These are phyloP conservation scores for Hypoxylon sp. DNA, from an alignment of 2,329 filamentous ascomycete genomes.

Conservation along the genomic window DNA sequence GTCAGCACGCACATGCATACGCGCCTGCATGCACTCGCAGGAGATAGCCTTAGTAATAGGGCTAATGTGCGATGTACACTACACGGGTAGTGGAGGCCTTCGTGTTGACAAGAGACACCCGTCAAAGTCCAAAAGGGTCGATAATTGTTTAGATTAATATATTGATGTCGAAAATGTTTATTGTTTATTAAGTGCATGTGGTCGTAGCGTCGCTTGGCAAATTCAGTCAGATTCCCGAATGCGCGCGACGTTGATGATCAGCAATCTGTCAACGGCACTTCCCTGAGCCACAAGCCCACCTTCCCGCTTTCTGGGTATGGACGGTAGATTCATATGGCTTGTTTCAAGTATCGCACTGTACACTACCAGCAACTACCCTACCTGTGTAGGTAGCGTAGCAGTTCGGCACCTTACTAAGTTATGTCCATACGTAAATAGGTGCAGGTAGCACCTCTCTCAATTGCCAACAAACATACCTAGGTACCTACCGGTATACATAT, in stretches of 20 bases:
- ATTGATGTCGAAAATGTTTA: slow-evolving; percentile 25
- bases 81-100: slow-evolving; percentile 4
- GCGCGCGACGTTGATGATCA: slow-evolving; percentile 43
- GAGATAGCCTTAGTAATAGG: slow-evolving; percentile 18
- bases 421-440: background rate
- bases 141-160: slow-evolving; percentile 30
- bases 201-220: slow-evolving; percentile 31
- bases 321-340: slow-evolving; percentile 27
- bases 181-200: slow-evolving; percentile 30
- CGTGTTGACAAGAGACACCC: background rate
- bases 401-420: too few species aligned
- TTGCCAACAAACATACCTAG: background rate
- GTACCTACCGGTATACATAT: too few species aligned
- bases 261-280: slow-evolving; percentile 47
- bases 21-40: slow-evolving; percentile 32
- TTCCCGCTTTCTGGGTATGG: slow-evolving; percentile 38
- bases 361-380: background rate
- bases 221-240: slow-evolving; percentile 41
- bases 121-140: slow-evolving; percentile 13
- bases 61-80: slow-evolving; percentile 26
- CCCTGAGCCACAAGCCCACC: slow-evolving; percentile 39
- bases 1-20: slow-evolving; percentile 40
- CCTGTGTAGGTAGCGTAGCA: too few species aligned
- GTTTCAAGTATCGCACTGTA: slow-evolving; percentile 26
- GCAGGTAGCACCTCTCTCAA: background rate